Conservation (phyloP, 2,329 filamentous ascomycete species). For the Sclerotinia subarctica region DNA sequence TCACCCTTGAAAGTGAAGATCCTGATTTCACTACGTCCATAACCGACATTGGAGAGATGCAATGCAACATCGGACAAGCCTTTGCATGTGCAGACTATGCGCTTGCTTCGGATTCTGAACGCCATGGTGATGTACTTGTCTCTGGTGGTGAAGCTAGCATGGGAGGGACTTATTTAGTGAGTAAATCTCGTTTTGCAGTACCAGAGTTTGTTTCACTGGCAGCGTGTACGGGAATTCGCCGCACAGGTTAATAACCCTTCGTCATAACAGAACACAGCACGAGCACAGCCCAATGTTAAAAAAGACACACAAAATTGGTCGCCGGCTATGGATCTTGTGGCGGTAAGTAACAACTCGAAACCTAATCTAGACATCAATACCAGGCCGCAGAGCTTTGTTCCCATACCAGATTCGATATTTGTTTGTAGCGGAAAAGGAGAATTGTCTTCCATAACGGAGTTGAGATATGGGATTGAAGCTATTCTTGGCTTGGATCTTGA, state of each 20-base stretch:
- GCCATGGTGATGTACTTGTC: slow-evolving; percentile 41
- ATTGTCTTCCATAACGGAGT: slow-evolving; percentile 63
- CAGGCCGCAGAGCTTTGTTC: slow-evolving; percentile 30
- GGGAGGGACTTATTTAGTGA: slow-evolving; percentile 62
- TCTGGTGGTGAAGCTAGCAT: slow-evolving; percentile 63
- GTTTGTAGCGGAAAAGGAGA: slow-evolving; percentile 62
- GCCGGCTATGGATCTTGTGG: slow-evolving; percentile 41
- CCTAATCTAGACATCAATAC: neutral
- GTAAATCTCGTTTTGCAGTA: slow-evolving; percentile 15
- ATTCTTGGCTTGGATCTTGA: slow-evolving; percentile 59
- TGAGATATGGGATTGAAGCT: slow-evolving; percentile 67
- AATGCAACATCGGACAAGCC: slow-evolving; percentile 73
- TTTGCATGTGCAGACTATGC: slow-evolving; percentile 66
- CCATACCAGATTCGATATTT: slow-evolving; percentile 57
- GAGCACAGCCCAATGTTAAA: slow-evolving; percentile 51
- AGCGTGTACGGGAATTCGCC: no score
- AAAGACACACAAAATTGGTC: slow-evolving; percentile 65
- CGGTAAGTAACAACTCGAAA: slow-evolving; percentile 36
- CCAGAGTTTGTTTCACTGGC: neutral
- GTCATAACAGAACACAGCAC: slow-evolving; percentile 49
- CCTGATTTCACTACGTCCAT: slow-evolving; percentile 48
- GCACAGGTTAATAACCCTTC: slow-evolving; percentile 14
- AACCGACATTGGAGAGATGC: slow-evolving; percentile 61
- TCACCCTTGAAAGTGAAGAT: slow-evolving; percentile 52
- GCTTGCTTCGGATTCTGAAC: slow-evolving; percentile 49